Percentiles rank a stretch among this genome's conserved stretches.
Evolutionary conservation across 225 moss, liverwort and hornwort genomes (phyloP).

Genomic region (Sphagnum contortum): DNA sequence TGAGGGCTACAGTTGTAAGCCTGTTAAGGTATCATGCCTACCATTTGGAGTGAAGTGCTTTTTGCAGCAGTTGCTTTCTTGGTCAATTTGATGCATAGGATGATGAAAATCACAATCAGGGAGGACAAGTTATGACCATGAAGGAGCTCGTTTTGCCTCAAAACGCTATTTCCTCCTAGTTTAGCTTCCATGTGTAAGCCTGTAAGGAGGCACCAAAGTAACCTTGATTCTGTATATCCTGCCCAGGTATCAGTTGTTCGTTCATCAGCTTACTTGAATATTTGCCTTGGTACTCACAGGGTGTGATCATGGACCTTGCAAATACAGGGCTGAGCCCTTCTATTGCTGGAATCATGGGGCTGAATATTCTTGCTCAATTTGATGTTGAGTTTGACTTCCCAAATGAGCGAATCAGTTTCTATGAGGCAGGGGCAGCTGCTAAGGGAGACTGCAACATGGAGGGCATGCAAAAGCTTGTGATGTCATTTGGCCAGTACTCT

Average conservation of each 20-base stretch:
- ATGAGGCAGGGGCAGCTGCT: slow-evolving; percentile 58
- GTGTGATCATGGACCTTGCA: slow-evolving; percentile 69
- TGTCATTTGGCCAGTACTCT: slow-evolving; percentile 39
- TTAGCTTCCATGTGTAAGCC: too few species aligned
- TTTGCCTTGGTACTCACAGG: slow-evolving; percentile 22
- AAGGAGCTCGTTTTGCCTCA: too few species aligned
- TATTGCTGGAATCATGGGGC: slow-evolving; percentile 76
- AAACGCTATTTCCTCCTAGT: too few species aligned
- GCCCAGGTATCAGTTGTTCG: too few species aligned
- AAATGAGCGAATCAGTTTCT: slow-evolving; percentile 54
- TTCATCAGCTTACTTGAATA: too few species aligned
- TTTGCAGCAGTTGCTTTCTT: background rate
- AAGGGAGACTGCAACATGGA: slow-evolving; percentile 57
- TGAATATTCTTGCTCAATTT: slow-evolving; percentile 75
- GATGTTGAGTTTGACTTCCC: slow-evolving; percentile 90
- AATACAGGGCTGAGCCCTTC: slow-evolving; percentile 81
- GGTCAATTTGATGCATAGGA: slow-evolving; percentile 1
- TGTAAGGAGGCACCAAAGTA: too few species aligned
- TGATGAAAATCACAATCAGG: slow-evolving; percentile 19
- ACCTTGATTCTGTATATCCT: too few species aligned
- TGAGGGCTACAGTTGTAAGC: slow-evolving; percentile 39
- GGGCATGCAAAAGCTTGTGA: slow-evolving; percentile 66
- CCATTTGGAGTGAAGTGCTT: background rate
- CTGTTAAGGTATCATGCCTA: slow-evolving; percentile 44
- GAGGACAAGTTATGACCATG: slow-evolving; percentile 1